Evolutionary conservation across 164 flowering plant genomes (phyloP).

Genomic region (Santalum album): DNA sequence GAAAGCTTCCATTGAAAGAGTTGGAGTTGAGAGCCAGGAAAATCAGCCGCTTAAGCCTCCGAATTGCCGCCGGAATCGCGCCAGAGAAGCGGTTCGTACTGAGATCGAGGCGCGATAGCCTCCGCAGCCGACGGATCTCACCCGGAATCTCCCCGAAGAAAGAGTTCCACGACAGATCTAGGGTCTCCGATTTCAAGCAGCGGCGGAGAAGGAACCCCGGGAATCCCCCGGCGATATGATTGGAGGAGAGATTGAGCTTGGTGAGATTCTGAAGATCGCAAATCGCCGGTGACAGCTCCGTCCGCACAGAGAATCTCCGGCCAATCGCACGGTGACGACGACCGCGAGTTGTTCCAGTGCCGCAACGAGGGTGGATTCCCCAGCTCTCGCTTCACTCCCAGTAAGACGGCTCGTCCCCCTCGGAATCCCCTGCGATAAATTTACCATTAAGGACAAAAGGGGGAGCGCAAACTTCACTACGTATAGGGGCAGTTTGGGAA

Average conservation of each 20-base stretch:
- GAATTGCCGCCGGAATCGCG: constrained; percentile 47
- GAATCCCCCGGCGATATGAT: constrained; percentile 46
- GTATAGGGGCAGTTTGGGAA: no score
- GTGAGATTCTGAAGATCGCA: constrained; percentile 49
- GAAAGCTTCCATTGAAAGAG: constrained; percentile 47
- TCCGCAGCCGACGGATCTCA: constrained; percentile 35
- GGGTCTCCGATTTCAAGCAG: constrained; percentile 39
- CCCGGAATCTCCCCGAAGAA: constrained; percentile 55
- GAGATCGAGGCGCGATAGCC: constrained; percentile 33
- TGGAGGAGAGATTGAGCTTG: constrained; percentile 29
- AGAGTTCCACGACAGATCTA: constrained; percentile 52
- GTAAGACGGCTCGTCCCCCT: constrained; percentile 28
- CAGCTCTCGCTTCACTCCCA: constrained; percentile 31
- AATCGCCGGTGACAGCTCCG: constrained; percentile 34
- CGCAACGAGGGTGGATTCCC: constrained; percentile 28
- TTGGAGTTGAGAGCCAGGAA: constrained; percentile 25
- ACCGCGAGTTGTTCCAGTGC: constrained; percentile 31
- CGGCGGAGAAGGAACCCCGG: constrained; percentile 36
- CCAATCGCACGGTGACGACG: constrained; percentile 44
- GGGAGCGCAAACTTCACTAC: no score
- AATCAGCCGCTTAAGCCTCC: constrained; percentile 24
- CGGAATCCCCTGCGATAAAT: no score
- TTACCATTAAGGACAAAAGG: no score
- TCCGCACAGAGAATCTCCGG: constrained; percentile 36
- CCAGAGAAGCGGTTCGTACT: constrained; percentile 63